phyloP scores from a whole-genome alignment of 768 basidiomycete species.

The Tricholoma hemisulphureum region DNA sequence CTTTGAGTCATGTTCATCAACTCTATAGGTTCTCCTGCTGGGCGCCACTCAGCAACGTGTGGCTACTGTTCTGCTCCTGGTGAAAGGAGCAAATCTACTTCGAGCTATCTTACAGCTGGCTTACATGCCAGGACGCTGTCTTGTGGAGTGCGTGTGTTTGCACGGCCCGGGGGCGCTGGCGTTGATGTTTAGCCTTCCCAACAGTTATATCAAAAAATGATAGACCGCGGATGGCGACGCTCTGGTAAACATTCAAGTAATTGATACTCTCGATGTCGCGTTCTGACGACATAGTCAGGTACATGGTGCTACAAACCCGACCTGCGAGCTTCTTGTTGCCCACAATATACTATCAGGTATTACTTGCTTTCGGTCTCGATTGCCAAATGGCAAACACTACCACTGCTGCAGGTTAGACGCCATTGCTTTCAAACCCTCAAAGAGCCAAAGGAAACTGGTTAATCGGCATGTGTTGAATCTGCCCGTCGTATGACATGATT shows the following conservation, averaged over 20 bases:
- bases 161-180: too few relatives aligned
- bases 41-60: conserved; percentile 45
- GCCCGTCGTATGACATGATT: background rate
- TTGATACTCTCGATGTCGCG: background rate
- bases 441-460: conserved; percentile 72
- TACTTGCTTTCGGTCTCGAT: conserved; percentile 6
- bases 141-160: conserved; percentile 28
- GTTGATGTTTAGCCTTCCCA: background rate
- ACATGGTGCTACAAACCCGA: conserved; percentile 88
- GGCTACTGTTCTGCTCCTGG: conserved; percentile 69
- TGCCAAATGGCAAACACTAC: background rate
- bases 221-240: conserved; percentile 82
- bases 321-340: conserved; percentile 80
- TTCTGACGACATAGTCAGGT: conserved; percentile 27
- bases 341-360: conserved; percentile 92
- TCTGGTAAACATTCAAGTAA: conserved; percentile 53
- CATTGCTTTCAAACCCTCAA: conserved; percentile 61
- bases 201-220: conserved; percentile 79
- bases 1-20: conserved; percentile 7
- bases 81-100: conserved; percentile 36
- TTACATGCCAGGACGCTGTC: conserved; percentile 51
- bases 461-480: conserved; percentile 48
- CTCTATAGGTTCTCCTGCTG: conserved; percentile 40
- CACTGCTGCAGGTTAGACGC: conserved; percentile 62
- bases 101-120: conserved; percentile 48